Evolutionary conservation across 164 flowering plant species (phyloP).

Genomic region (Litsea cubeba): DNA sequence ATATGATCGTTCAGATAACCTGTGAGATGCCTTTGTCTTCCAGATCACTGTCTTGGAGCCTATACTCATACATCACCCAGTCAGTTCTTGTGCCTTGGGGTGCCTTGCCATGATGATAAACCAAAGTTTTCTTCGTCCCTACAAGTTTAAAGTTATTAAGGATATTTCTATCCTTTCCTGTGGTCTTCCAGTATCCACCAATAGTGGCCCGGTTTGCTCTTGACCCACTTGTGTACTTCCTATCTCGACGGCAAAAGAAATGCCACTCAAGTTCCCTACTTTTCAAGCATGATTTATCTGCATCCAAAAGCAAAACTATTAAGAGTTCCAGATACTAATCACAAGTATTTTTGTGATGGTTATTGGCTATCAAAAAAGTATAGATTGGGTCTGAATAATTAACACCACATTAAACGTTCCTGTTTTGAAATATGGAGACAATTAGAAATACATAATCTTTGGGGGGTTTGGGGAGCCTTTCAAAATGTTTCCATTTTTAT

Average conservation of each 20-base stretch:
- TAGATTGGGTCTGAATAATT: no score
- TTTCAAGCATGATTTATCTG: conserved; percentile 50
- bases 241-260: conserved; percentile 72
- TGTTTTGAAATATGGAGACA: neutral
- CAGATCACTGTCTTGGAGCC: conserved; percentile 51
- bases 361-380: no score
- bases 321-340: neutral
- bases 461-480: no score
- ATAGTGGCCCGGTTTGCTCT: conserved; percentile 66
- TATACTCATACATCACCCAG: conserved; percentile 92
- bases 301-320: neutral
- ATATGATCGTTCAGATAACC: conserved; percentile 34
- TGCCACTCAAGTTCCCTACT: conserved; percentile 73
- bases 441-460: neutral
- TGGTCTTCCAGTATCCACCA: conserved; percentile 77
- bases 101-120: conserved; percentile 64
- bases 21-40: conserved; percentile 38
- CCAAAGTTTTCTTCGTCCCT: conserved; percentile 66
- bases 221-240: conserved; percentile 56
- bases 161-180: conserved; percentile 72
- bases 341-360: neutral
- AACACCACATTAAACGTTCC: no score
- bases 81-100: conserved; percentile 65
- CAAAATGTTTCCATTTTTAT: no score
- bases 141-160: conserved; percentile 26